Evolutionary conservation across 495 filamentous ascomycete genomes (phyloP).

Genomic region (Aspergillus bridgeri): DNA sequence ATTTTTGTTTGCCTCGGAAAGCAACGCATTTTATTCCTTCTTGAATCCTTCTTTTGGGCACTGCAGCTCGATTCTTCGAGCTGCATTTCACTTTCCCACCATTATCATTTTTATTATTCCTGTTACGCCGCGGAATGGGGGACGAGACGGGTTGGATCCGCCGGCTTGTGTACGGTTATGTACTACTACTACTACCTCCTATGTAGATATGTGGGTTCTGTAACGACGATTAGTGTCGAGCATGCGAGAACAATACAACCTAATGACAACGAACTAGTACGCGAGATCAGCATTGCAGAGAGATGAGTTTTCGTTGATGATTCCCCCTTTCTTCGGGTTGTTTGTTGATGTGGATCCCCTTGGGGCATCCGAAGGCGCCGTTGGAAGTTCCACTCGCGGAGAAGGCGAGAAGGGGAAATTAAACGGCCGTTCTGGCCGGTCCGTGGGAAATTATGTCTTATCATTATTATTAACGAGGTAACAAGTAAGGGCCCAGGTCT

Average conservation of each 20-base stretch:
- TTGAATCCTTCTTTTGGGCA: slow-evolving; percentile 2
- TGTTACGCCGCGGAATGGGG: background rate
- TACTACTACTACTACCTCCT: slow-evolving; percentile 11
- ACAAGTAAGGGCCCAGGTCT: background rate
- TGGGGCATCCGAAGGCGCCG: too few species aligned
- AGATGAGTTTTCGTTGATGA: too few species aligned
- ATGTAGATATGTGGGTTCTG: slow-evolving; percentile 24
- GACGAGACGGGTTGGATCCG: slow-evolving; percentile 2
- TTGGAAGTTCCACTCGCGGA: background rate
- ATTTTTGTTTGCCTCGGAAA: slow-evolving; percentile 6
- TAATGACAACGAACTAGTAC: background rate
- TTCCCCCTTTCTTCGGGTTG: background rate
- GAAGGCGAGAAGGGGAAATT: background rate
- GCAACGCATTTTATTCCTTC: slow-evolving; percentile 6
- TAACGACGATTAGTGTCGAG: slow-evolving; percentile 12
- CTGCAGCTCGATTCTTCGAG: background rate
- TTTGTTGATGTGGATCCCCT: background rate
- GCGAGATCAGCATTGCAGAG: background rate
- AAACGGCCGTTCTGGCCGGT: background rate
- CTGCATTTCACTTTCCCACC: background rate
- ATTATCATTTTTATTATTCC: slow-evolving; percentile 10
- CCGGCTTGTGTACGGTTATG: slow-evolving; percentile 16
- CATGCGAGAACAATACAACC: slow-evolving; percentile 2
- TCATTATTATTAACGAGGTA: too few species aligned
- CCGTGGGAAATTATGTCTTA: too few species aligned